These are phyloP conservation scores for Jasminum sambac DNA, from an alignment of 257 asterid species.

Conservation along the genomic window DNA sequence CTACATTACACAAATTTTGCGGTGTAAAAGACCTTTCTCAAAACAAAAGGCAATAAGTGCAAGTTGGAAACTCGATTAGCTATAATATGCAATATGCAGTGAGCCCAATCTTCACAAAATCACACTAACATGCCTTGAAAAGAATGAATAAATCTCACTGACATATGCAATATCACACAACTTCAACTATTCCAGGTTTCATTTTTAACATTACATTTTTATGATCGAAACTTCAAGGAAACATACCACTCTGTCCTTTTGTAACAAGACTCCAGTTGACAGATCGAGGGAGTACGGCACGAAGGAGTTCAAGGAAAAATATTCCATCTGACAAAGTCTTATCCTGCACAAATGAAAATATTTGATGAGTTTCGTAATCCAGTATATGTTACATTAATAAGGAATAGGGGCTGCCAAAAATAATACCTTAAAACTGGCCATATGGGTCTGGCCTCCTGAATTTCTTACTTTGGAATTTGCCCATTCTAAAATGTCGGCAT, in stretches of 20 bases:
- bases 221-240: not conserved
- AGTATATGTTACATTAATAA: not conserved
- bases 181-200: not conserved
- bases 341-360: conserved; percentile 57
- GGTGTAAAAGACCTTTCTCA: not conserved
- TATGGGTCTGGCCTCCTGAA: conserved; percentile 70
- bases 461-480: conserved; percentile 76
- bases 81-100: too few relatives aligned
- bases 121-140: not conserved
- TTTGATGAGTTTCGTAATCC: not conserved
- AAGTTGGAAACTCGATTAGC: not conserved
- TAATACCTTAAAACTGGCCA: conserved; percentile 76
- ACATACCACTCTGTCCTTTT: conserved; percentile 76
- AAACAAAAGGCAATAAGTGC: not conserved
- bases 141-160: not conserved
- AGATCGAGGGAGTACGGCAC: conserved; percentile 92
- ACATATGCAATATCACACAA: not conserved
- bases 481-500: conserved; percentile 83
- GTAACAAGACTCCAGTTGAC: conserved; percentile 99
- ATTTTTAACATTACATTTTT: not conserved
- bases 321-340: conserved; percentile 77
- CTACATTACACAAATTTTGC: conserved; percentile 35
- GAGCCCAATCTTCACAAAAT: too few relatives aligned
- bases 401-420: conserved; percentile 8
- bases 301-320: conserved; percentile 92